Evolutionary conservation across 2,329 filamentous ascomycete genomes (phyloP).

Genomic region (Arthrobotrys conoides): DNA sequence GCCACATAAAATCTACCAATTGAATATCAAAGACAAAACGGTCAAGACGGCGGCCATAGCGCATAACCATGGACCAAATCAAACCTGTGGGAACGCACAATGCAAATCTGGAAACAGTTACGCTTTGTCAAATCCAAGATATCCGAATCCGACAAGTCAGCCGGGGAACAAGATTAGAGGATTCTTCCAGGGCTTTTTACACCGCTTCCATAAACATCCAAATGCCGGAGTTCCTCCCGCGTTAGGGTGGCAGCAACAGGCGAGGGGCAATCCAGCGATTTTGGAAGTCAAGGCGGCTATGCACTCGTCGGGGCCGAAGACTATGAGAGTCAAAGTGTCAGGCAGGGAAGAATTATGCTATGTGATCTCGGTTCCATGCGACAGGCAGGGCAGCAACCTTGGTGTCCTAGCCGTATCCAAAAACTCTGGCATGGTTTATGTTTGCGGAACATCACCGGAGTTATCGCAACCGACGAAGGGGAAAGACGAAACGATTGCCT

Average conservation of each 20-base stretch:
- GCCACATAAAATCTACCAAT: slow-evolving; percentile 51
- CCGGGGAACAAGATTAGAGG: slow-evolving; percentile 38
- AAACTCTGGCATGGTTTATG: slow-evolving; percentile 34
- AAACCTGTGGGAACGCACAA: slow-evolving; percentile 18
- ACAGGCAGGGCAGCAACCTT: slow-evolving; percentile 24
- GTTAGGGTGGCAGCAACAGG: slow-evolving; percentile 12
- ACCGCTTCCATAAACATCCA: slow-evolving; percentile 40
- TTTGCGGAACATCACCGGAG: slow-evolving; percentile 38
- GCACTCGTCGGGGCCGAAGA: slow-evolving; percentile 19
- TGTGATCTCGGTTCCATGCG: slow-evolving; percentile 42
- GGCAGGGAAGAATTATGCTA: slow-evolving; percentile 43
- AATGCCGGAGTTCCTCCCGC: neutral
- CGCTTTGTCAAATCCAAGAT: slow-evolving; percentile 21
- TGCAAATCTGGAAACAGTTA: slow-evolving; percentile 2
- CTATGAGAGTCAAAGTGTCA: slow-evolving; percentile 37
- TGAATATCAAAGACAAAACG: slow-evolving; percentile 54
- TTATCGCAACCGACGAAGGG: slow-evolving; percentile 12
- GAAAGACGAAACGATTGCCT: slow-evolving; percentile 23
- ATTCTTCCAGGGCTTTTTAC: slow-evolving; percentile 44
- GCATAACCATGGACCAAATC: slow-evolving; percentile 35
- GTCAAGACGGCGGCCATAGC: slow-evolving; percentile 46
- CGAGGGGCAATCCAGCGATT: slow-evolving; percentile 31
- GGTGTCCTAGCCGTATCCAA: slow-evolving; percentile 45
- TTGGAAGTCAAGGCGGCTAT: slow-evolving; percentile 47
- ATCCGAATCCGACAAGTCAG: slow-evolving; percentile 6